These are phyloP conservation scores for Gilbertella persicaria DNA, from an alignment of 371 early-diverging fungal species.

Conservation along the genomic window DNA sequence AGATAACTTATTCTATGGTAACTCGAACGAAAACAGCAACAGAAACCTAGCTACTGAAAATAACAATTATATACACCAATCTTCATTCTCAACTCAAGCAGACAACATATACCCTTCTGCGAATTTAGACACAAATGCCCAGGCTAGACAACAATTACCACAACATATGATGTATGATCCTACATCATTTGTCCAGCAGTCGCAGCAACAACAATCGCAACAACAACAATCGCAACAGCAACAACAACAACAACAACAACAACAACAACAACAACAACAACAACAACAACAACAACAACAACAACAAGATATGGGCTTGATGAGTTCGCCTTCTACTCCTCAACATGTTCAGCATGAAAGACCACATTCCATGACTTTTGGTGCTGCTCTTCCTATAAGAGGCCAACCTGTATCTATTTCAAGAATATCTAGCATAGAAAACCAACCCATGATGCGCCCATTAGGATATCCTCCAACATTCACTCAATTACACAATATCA, in stretches of 20 bases:
- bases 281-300: constrained; percentile 5
- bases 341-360: constrained; percentile 2
- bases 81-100: background rate
- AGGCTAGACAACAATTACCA: background rate
- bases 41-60: background rate
- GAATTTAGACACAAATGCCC: background rate
- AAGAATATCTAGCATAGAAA: background rate
- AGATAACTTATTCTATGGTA: constrained; percentile 14
- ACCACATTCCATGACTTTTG: constrained; percentile 24
- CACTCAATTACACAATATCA: constrained; percentile 10
- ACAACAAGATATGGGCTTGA: constrained; percentile 4
- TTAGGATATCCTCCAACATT: constrained; percentile 5
- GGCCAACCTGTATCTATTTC: constrained; percentile 3
- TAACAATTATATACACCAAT: background rate
- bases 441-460: background rate
- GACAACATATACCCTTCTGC: constrained; percentile 13
- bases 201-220: constrained; percentile 20
- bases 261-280: too few relatives aligned
- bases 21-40: background rate
- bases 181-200: background rate
- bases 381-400: constrained; percentile 8
- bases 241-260: background rate
- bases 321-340: constrained; percentile 1
- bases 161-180: background rate
- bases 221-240: constrained; percentile 19